These are phyloP conservation scores for Medicago arabica DNA, from an alignment of 306 rosid species.

Conservation along the genomic window DNA sequence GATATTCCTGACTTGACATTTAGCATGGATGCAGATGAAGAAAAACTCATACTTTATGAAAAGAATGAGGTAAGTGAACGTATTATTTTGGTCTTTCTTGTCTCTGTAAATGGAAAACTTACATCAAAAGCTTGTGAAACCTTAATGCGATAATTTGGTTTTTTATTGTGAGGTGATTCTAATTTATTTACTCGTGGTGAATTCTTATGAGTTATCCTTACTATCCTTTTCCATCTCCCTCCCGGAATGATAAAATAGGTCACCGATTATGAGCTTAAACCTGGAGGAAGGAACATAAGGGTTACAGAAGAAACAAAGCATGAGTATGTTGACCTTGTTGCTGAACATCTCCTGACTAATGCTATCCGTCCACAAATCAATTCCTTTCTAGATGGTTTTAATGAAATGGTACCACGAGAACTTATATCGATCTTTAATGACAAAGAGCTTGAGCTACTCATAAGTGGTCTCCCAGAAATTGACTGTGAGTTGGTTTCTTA, in stretches of 20 bases:
- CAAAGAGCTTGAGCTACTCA: slow-evolving; percentile 98
- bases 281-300: slow-evolving; percentile 97
- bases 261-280: slow-evolving; percentile 97
- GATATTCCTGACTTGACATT: slow-evolving; percentile 94
- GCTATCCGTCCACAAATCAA: slow-evolving; percentile 95
- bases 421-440: slow-evolving; percentile 92
- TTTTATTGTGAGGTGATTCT: slow-evolving; percentile 17
- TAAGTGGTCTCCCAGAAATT: slow-evolving; percentile 99
- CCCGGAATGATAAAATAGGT: slow-evolving; percentile 58
- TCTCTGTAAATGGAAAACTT: not conserved
- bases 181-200: slow-evolving; percentile 13
- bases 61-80: slow-evolving; percentile 72
- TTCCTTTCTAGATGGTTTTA: slow-evolving; percentile 88
- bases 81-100: slow-evolving; percentile 26
- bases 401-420: slow-evolving; percentile 78
- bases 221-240: slow-evolving; percentile 38
- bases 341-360: slow-evolving; percentile 90
- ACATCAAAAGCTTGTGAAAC: slow-evolving; percentile 28
- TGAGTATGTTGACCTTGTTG: slow-evolving; percentile 98
- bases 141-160: not conserved
- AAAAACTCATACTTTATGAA: slow-evolving; percentile 93
- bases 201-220: slow-evolving; percentile 35
- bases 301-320: slow-evolving; percentile 98
- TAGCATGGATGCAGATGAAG: slow-evolving; percentile 99
- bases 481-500: slow-evolving; percentile 70